Evolutionary conservation across 2,329 filamentous ascomycete species (phyloP).

Genomic region (Harringtonia lauricola): DNA sequence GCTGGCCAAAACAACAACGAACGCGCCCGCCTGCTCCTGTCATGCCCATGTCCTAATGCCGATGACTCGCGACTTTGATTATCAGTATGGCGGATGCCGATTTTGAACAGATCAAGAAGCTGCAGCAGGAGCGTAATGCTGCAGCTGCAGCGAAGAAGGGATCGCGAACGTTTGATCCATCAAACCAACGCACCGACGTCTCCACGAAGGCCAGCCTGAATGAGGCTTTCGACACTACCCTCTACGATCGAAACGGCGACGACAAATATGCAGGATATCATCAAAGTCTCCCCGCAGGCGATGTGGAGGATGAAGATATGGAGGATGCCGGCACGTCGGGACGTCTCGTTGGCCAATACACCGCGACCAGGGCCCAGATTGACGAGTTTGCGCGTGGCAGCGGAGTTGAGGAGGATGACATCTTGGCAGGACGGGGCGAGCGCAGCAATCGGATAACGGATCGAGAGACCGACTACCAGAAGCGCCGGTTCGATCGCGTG

Average conservation of each 20-base stretch:
- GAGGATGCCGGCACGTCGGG: conserved; percentile 61
- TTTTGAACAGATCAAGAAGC: conserved; percentile 76
- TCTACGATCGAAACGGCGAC: conserved; percentile 63
- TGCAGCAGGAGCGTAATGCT: conserved; percentile 88
- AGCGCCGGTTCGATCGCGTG: conserved; percentile 79
- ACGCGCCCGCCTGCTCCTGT: background rate
- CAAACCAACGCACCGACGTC: conserved; percentile 69
- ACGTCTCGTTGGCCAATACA: conserved; percentile 88
- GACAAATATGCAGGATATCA: conserved; percentile 88
- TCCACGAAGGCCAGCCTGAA: conserved; percentile 86
- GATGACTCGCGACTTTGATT: background rate
- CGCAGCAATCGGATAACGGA: conserved; percentile 84
- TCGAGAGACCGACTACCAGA: conserved; percentile 95
- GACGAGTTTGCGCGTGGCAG: conserved; percentile 82
- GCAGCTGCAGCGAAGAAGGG: conserved; percentile 68
- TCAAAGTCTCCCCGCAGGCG: conserved; percentile 71
- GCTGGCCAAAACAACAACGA: background rate
- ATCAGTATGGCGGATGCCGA: conserved; percentile 63
- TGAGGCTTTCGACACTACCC: conserved; percentile 75
- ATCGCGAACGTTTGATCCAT: conserved; percentile 59
- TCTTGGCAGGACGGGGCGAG: conserved; percentile 70
- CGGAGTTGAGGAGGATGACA: conserved; percentile 86
- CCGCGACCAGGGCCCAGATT: conserved; percentile 81
- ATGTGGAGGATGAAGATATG: conserved; percentile 72
- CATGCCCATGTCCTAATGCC: background rate